Evolutionary conservation across 1,139 yeast genomes (phyloP).

Genomic region (Pichia sp.): DNA sequence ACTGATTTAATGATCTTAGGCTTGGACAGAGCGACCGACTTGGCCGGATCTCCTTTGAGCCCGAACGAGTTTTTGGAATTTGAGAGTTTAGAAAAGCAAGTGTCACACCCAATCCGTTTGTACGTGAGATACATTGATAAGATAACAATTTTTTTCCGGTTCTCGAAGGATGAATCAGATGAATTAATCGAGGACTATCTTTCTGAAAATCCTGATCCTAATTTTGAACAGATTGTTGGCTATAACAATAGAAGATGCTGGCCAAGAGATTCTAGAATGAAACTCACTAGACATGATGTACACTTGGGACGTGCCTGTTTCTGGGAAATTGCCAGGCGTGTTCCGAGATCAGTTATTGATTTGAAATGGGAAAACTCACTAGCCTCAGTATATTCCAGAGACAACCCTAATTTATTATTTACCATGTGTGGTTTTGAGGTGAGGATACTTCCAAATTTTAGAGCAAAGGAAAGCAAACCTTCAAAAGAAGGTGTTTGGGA

Average conservation of each 20-base stretch:
- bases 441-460: constrained; percentile 70
- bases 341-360: constrained; percentile 71
- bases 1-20: constrained; percentile 82
- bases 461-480: constrained; percentile 40
- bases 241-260: constrained; percentile 89
- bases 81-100: constrained; percentile 53
- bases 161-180: constrained; percentile 66
- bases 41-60: constrained; percentile 71
- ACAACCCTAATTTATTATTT: constrained; percentile 83
- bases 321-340: constrained; percentile 81
- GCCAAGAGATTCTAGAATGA: constrained; percentile 93
- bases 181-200: constrained; percentile 73
- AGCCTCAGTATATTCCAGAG: constrained; percentile 85
- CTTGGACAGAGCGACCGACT: constrained; percentile 75
- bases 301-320: constrained; percentile 87
- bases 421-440: constrained; percentile 96
- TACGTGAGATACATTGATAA: constrained; percentile 83
- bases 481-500: constrained; percentile 89
- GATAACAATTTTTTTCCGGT: constrained; percentile 73
- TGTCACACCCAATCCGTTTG: constrained; percentile 64
- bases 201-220: constrained; percentile 87
- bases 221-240: constrained; percentile 79
- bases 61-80: constrained; percentile 82
- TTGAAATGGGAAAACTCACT: constrained; percentile 78
- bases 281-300: constrained; percentile 85